phyloP scores from a whole-genome alignment of 2,329 filamentous ascomycete genomes.

The Cordyceps farinosa region DNA sequence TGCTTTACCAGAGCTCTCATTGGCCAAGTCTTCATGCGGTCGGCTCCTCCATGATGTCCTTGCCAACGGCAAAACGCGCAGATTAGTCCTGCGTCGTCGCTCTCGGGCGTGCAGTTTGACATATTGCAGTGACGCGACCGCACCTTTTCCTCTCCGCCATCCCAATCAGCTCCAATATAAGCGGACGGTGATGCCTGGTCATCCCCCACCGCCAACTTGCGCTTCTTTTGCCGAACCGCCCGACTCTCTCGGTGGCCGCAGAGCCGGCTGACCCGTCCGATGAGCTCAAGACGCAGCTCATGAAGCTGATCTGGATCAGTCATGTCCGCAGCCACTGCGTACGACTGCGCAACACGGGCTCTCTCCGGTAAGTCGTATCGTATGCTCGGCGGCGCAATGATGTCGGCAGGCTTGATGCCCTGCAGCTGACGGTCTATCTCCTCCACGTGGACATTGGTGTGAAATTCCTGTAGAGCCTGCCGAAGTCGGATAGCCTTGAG shows the following conservation, averaged over 20 bases:
- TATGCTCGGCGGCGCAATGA: constrained; percentile 22
- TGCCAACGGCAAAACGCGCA: not conserved
- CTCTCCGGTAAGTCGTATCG: constrained; percentile 26
- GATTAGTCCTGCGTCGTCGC: not conserved
- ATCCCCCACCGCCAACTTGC: not conserved
- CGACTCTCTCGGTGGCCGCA: constrained; percentile 23
- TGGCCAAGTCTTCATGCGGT: not conserved
- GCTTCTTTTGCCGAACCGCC: constrained; percentile 7
- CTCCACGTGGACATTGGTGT: constrained; percentile 22
- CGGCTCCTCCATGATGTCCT: not conserved
- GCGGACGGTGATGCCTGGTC: not conserved
- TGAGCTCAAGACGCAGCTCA: constrained; percentile 22
- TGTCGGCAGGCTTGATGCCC: constrained; percentile 22
- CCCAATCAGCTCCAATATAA: not conserved
- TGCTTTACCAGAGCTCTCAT: not conserved
- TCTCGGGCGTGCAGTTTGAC: not conserved
- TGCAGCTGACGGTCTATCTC: constrained; percentile 24
- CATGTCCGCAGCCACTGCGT: constrained; percentile 22
- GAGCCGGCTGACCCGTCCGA: constrained; percentile 21
- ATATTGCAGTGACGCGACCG: not conserved
- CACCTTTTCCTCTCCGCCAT: not conserved
- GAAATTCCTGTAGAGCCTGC: constrained; percentile 18
- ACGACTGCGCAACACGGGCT: constrained; percentile 22
- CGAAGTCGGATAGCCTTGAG: not conserved
- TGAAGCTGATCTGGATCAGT: constrained; percentile 22